Percentiles rank a stretch among this genome's conserved stretches.
Evolutionary conservation across 495 filamentous ascomycete genomes (phyloP).

Genomic region (Penicillium chermesinum): DNA sequence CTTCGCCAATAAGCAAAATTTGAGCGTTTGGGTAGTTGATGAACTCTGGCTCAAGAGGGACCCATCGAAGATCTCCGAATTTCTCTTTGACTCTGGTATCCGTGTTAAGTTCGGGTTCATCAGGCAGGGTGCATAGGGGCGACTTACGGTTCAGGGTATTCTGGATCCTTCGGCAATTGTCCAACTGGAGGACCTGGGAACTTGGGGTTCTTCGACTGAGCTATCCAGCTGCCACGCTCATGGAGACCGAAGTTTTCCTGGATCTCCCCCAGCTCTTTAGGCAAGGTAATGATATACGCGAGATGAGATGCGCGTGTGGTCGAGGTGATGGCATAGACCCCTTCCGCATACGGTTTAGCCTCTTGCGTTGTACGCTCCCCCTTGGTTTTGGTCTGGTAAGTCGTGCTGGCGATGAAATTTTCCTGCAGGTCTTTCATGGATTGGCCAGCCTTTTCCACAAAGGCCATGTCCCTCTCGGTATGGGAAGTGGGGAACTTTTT

Average conservation of each 20-base stretch:
- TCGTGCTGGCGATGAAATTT: constrained; percentile 58
- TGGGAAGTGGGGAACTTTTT: constrained; percentile 73
- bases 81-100: constrained; percentile 57
- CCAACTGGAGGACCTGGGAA: constrained; percentile 58
- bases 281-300: constrained; percentile 79
- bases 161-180: constrained; percentile 57
- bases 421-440: constrained; percentile 69
- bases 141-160: constrained; percentile 69
- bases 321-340: constrained; percentile 77
- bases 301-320: constrained; percentile 70
- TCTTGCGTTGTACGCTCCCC: constrained; percentile 67
- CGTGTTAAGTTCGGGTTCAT: too few relatives aligned
- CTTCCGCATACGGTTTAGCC: constrained; percentile 73
- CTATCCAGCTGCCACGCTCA: constrained; percentile 68
- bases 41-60: constrained; percentile 66
- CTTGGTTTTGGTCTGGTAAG: constrained; percentile 73
- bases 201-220: constrained; percentile 77
- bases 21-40: constrained; percentile 76
- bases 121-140: neutral
- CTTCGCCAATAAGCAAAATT: constrained; percentile 76
- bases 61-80: constrained; percentile 71
- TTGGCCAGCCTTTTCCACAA: constrained; percentile 72
- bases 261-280: constrained; percentile 61
- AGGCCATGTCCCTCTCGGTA: constrained; percentile 70
- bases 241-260: constrained; percentile 73